A percentile compares a stretch with the other conserved stretches of the same genome.
These are phyloP conservation scores for Endotrypanum monterogeii DNA, from an alignment of 208 protist genomes.

Conservation along the genomic window DNA sequence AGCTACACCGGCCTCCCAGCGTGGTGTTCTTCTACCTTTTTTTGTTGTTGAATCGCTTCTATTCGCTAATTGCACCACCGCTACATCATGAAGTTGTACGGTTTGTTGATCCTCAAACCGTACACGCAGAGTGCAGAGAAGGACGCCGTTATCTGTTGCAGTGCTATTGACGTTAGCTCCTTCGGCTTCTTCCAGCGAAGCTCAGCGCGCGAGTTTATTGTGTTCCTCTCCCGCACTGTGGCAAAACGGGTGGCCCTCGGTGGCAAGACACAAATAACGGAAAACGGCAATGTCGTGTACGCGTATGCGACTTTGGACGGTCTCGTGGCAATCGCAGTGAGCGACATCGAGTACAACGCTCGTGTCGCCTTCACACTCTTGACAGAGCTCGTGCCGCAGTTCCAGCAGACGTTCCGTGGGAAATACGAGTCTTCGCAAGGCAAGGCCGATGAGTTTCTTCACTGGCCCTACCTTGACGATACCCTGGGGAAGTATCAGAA, in stretches of 20 bases:
- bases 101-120: conserved; percentile 68
- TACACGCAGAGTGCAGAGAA: conserved; percentile 49
- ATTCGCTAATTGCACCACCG: background rate
- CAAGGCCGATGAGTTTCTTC: conserved; percentile 76
- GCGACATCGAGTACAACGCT: conserved; percentile 85
- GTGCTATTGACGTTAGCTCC: conserved; percentile 85
- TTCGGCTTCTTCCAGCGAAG: conserved; percentile 91
- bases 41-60: background rate
- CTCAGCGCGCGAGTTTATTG: conserved; percentile 80
- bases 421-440: conserved; percentile 71
- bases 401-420: conserved; percentile 83
- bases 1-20: background rate
- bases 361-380: conserved; percentile 89
- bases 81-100: conserved; percentile 72
- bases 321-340: conserved; percentile 77
- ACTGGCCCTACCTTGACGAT: conserved; percentile 75
- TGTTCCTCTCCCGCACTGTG: conserved; percentile 86
- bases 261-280: conserved; percentile 77
- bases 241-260: conserved; percentile 69
- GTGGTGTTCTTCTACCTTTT: background rate
- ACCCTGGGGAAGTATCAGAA: conserved; percentile 88
- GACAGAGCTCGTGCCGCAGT: conserved; percentile 67
- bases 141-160: conserved; percentile 77
- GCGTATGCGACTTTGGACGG: conserved; percentile 72
- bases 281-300: conserved; percentile 84